Evolutionary conservation across 148 eudicot species (phyloP), one percentile per base, ranked within the genome.

Genomic region (Beta vulgaris): DNA sequence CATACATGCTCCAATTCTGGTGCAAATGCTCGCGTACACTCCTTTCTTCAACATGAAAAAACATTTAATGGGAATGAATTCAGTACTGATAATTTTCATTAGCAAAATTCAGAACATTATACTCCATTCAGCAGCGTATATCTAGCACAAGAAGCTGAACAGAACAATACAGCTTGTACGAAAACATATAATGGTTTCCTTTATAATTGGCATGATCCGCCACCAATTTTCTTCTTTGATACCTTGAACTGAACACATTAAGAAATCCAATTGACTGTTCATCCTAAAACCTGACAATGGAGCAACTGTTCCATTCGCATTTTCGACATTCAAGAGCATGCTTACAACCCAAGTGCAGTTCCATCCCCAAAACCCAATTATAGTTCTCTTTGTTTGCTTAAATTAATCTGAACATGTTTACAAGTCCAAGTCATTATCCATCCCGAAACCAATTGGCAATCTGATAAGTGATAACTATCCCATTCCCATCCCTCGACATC

Each of bases 1-100:
- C 91, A 88, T 55, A 86, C 67, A 77, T 88, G 89, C 78, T 88
- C 91, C 73, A 78, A 53, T 76, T 88, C 87, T 7, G 97, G 97
- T 73, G 91, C 92, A 81, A 92, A 90, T 51, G 92, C 82, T 5
- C 69, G 78, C 28, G 71, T 66, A 75, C 97, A 92, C 26, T 86
- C 80, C 76, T 86, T 68, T 78, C 97, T 88, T 43, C 42, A 69
- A 28, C 4, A 31, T 12, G 37, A 10, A 8, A 10, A 8, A 39
- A 40, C 66, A 61, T 23, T 1, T 6, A 49, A 19, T 13, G 28
- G 4, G 43, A 23, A 51, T 19, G 19, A 35, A n/a, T 70, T 21
- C 21, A 49, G 49, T 9, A 49, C 28, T 48, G 16, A 34, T 7
- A 44, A n/a, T 28, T 31, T 49, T 25, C 16, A 29, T 0, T 13